Evolutionary conservation across 1,284 basidiomycete species (phyloP).

Genomic region (Sporisorium iseilematis-ciliati): DNA sequence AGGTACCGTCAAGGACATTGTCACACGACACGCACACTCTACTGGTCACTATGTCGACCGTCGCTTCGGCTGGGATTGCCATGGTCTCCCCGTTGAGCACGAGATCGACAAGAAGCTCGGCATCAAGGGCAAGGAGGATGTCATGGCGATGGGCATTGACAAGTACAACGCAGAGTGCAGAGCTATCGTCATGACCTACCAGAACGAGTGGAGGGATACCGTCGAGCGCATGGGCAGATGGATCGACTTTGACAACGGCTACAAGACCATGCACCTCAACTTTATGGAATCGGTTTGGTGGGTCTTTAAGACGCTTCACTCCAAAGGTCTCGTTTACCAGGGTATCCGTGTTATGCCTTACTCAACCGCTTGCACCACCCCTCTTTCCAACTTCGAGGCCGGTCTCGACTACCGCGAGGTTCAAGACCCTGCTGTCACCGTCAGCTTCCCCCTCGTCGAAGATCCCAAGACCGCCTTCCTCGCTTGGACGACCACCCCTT

Average conservation of each 20-base stretch:
- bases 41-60: constrained; percentile 94
- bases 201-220: constrained; percentile 90
- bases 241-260: constrained; percentile 99
- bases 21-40: constrained; percentile 92
- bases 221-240: constrained; percentile 99
- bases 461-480: constrained; percentile 90
- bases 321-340: constrained; percentile 93
- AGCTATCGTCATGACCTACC: constrained; percentile 97
- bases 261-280: constrained; percentile 92
- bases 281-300: constrained; percentile 99
- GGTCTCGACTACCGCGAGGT: constrained; percentile 93
- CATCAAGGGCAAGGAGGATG: constrained; percentile 93
- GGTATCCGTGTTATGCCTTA: constrained; percentile 98
- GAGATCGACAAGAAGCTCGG: constrained; percentile 98
- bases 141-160: constrained; percentile 94
- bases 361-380: constrained; percentile 95
- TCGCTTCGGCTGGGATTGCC: constrained; percentile 99
- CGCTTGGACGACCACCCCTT: constrained; percentile 99
- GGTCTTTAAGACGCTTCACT: constrained; percentile 94
- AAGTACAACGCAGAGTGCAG: constrained; percentile 98
- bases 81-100: constrained; percentile 98
- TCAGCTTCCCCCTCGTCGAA: constrained; percentile 91
- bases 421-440: constrained; percentile 92
- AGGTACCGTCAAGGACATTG: constrained; percentile 96
- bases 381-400: constrained; percentile 97